A percentile compares a stretch with the other conserved stretches of the same genome.
phyloP scores from a whole-genome alignment of 2,329 filamentous ascomycete genomes.

The Colletotrichum coccodes region DNA sequence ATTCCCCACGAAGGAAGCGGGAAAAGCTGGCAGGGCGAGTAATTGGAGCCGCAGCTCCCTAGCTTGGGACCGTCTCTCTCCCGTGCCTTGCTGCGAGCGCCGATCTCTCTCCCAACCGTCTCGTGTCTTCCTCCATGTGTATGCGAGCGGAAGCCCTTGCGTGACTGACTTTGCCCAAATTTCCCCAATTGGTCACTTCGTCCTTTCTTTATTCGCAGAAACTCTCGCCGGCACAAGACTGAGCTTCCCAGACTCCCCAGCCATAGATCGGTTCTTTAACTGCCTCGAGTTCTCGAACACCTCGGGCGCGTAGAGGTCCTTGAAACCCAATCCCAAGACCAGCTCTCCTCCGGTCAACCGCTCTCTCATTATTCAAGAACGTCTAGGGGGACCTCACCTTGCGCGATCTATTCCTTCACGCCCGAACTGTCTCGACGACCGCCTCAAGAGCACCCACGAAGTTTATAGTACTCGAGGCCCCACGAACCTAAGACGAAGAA shows the following conservation, averaged over 20 bases:
- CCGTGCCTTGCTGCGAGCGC: neutral
- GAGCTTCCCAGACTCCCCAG: neutral
- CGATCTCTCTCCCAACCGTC: neutral
- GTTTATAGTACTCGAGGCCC: neutral
- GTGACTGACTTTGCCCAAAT: neutral
- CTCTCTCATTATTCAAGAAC: neutral
- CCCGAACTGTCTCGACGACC: neutral
- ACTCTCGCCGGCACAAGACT: neutral
- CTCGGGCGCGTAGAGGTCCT: neutral
- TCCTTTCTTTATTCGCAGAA: slow-evolving; percentile 21
- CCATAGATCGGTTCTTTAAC: neutral
- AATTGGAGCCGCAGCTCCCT: neutral
- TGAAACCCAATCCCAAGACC: neutral
- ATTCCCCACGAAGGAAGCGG: slow-evolving; percentile 3
- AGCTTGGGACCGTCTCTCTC: neutral
- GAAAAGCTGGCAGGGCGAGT: neutral
- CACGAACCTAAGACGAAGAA: neutral
- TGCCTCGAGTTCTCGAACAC: neutral
- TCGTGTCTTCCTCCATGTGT: neutral
- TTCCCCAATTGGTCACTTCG: slow-evolving; percentile 14
- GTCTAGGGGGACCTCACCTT: neutral
- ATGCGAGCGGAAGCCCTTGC: neutral
- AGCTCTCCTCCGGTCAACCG: neutral
- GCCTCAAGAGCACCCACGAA: neutral
- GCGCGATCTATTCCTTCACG: neutral